Percentiles rank a stretch among this genome's conserved stretches.
Evolutionary conservation across 176 grass and related monocot species (phyloP).

Genomic region (Bonia amplexicaulis): DNA sequence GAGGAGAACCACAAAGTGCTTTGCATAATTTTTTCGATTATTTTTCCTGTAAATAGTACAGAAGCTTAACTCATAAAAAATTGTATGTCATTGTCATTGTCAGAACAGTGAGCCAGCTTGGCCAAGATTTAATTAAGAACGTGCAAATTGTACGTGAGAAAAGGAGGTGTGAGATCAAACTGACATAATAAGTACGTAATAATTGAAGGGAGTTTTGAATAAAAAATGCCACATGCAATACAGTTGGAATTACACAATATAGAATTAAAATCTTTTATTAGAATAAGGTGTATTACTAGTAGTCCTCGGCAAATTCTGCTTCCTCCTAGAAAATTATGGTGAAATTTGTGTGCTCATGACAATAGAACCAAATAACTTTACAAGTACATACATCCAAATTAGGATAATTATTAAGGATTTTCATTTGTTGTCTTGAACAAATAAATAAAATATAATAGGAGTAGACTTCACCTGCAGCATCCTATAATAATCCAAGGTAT

Average conservation of each 20-base stretch:
- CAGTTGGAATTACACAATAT: not conserved
- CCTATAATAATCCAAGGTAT: slow-evolving; percentile 42
- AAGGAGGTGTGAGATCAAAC: not conserved
- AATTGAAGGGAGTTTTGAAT: not conserved
- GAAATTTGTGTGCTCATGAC: not conserved
- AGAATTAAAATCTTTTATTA: not conserved
- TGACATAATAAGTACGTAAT: not conserved
- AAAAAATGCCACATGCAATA: not conserved
- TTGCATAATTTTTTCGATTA: not conserved
- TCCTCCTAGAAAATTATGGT: not conserved
- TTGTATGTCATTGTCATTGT: slow-evolving; percentile 15
- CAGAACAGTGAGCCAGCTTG: not conserved
- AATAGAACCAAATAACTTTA: not conserved
- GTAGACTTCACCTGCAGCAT: not conserved
- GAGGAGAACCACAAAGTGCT: not conserved
- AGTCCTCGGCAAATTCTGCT: not conserved
- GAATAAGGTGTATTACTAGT: too few species aligned
- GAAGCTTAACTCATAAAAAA: not conserved
- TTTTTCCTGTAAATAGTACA: not conserved
- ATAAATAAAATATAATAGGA: not conserved
- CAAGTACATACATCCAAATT: not conserved
- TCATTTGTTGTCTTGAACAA: not conserved
- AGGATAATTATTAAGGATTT: not conserved
- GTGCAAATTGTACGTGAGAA: slow-evolving; percentile 6
- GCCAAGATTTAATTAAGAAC: not conserved